These are phyloP conservation scores for Lasiosphaeris hirsuta DNA, from an alignment of 495 filamentous ascomycete species.

Conservation along the genomic window DNA sequence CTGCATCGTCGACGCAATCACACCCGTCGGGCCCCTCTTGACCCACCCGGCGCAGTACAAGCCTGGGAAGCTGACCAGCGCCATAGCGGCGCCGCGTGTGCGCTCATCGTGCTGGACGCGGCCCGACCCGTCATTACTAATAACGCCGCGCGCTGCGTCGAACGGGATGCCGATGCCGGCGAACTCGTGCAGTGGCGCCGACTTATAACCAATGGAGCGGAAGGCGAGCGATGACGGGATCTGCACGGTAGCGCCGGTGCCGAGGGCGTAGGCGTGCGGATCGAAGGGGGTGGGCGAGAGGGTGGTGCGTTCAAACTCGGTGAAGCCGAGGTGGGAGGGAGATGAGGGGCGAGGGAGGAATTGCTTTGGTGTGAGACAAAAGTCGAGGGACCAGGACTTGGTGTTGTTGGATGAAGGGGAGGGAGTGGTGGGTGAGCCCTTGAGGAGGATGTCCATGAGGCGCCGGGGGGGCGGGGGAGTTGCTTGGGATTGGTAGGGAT, in stretches of 20 bases:
- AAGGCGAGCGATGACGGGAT: constrained; percentile 69
- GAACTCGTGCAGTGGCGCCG: constrained; percentile 71
- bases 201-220: constrained; percentile 89
- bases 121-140: constrained; percentile 81
- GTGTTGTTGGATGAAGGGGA: neutral
- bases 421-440: constrained; percentile 56
- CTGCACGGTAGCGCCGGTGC: constrained; percentile 39
- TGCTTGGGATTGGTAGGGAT: constrained; percentile 59
- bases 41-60: constrained; percentile 96
- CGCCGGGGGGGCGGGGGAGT: constrained; percentile 71
- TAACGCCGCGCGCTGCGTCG: constrained; percentile 65
- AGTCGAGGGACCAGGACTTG: constrained; percentile 81
- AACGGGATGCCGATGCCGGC: constrained; percentile 76
- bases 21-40: constrained; percentile 89
- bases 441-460: constrained; percentile 72
- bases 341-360: constrained; percentile 55
- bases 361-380: constrained; percentile 68
- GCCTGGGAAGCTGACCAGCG: constrained; percentile 57
- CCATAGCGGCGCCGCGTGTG: constrained; percentile 22
- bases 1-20: constrained; percentile 94
- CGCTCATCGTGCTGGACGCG: constrained; percentile 51
- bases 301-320: constrained; percentile 64
- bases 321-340: constrained; percentile 49
- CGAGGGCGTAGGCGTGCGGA: constrained; percentile 49
- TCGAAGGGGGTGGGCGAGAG: constrained; percentile 45